These are phyloP conservation scores for Saccharomycopsis amapae DNA, from an alignment of 805 yeast species.

Conservation along the genomic window DNA sequence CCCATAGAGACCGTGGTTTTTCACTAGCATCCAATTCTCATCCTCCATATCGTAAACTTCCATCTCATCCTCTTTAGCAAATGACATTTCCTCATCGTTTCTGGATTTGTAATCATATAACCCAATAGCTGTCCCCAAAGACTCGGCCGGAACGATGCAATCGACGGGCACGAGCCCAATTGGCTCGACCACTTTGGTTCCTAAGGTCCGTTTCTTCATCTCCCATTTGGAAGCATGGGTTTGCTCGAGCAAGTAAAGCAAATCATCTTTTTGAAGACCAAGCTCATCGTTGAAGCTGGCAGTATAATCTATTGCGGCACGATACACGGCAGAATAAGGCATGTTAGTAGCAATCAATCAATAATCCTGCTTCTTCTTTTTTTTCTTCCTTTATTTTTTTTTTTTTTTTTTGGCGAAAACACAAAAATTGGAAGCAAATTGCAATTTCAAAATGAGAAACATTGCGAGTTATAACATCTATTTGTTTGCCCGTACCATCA, in stretches of 20 bases:
- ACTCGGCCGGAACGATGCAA: constrained; percentile 74
- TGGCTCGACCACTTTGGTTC: constrained; percentile 90
- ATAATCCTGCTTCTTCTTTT: too few species aligned
- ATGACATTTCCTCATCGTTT: constrained; percentile 85
- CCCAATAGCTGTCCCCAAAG: constrained; percentile 56
- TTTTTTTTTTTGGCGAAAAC: too few species aligned
- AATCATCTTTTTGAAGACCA: constrained; percentile 63
- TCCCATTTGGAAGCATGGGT: constrained; percentile 94
- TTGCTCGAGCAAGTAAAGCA: constrained; percentile 75
- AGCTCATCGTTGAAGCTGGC: constrained; percentile 94
- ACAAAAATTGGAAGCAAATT: too few species aligned
- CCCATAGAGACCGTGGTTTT: constrained; percentile 49
- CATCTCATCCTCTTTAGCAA: constrained; percentile 66
- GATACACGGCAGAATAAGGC: constrained; percentile 67
- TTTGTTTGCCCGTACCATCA: too few species aligned
- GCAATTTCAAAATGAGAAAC: too few species aligned
- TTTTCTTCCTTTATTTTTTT: too few species aligned
- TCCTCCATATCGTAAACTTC: constrained; percentile 79
- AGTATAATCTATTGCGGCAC: constrained; percentile 69
- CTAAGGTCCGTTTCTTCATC: constrained; percentile 83
- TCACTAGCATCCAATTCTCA: constrained; percentile 88
- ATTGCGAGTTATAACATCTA: too few species aligned
- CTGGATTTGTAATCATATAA: constrained; percentile 83
- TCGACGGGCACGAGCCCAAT: constrained; percentile 86
- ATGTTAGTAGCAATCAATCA: constrained; percentile 6